Conservation (phyloP, 2,329 filamentous ascomycete species). For the Aspergillus oerlinghausenensis region DNA sequence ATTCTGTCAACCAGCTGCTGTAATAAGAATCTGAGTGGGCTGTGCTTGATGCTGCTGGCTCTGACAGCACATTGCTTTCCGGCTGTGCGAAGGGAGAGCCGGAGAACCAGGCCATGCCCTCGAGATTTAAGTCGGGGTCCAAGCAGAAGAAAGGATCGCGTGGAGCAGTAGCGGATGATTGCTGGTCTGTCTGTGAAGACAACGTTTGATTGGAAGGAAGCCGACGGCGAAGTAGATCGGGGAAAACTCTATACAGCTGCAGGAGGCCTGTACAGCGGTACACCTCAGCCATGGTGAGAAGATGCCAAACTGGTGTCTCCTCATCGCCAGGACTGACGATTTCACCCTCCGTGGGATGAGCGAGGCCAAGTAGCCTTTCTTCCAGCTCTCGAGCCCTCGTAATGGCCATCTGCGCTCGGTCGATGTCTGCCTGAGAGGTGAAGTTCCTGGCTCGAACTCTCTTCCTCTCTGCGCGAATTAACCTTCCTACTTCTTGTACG, state of each 20-base stretch:
- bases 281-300: conserved; percentile 50
- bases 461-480: conserved; percentile 33
- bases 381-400: conserved; percentile 41
- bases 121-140: conserved; percentile 19
- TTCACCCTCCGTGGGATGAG: conserved; percentile 44
- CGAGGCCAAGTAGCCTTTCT: conserved; percentile 43
- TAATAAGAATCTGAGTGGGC: conserved; percentile 20
- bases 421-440: conserved; percentile 34
- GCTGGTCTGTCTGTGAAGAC: conserved; percentile 5
- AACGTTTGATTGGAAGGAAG: conserved; percentile 21
- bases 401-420: conserved; percentile 31
- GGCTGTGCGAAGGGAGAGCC: conserved; percentile 8
- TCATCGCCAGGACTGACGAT: conserved; percentile 50
- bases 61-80: not conserved
- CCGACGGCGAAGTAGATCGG: conserved; percentile 46
- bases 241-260: conserved; percentile 53
- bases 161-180: conserved; percentile 14
- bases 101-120: conserved; percentile 16
- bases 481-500: conserved; percentile 44
- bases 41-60: conserved; percentile 22
- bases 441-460: conserved; percentile 32
- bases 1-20: conserved; percentile 45
- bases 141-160: conserved; percentile 20
- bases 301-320: conserved; percentile 50
- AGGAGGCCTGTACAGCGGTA: conserved; percentile 51